Base-by-base conservation (phyloP, 169 alveolate genomes). In the Plasmodium reichenowi region DNA sequence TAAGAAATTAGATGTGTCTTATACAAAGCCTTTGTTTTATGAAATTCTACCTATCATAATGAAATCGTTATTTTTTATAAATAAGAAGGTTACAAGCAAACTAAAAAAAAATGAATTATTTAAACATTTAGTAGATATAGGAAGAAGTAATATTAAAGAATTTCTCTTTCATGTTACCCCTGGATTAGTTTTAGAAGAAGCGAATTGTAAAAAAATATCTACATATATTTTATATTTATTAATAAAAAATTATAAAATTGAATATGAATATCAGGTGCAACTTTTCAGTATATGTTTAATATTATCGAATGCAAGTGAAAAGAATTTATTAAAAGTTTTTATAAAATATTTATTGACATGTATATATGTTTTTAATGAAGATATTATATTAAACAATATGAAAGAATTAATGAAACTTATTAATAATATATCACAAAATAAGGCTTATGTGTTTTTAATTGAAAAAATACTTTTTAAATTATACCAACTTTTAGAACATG, bases 61-160 rank as follows among this genome's bases (percentile, higher is more conserved):
- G 75, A 85, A 85, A 63, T 60, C 87, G n/a, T 24, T 85, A 71
- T 85, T 85, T 71, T 85, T 43, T n/a, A 71, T 71, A 29, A 85
- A 85, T n/a, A 85, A 85, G 72, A 85, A 45, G 26, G 71, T 85
- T 59, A 85, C 74, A 13, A 26, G 71, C 5, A 85, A 85, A 74
- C 13, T 64, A 52, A 50, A 59, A 52, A 85, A 64, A 56, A 70
- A 85, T 60, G 26, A 58, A 29, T 64, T 85, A n/a, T 85, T 85
- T 52, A 86, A 85, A 58, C 45, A 71, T 52, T 59, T 85, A 56
- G 48, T 71, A 47, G 43, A 85, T 2, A 58, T 85, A 32, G 92
- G 92, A 38, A 70, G 24, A 24, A 9, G 68, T 9, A 60, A 85
- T 29, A 24, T 85, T 32, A 71, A 59, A 45, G 26, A 47, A 22